Evolutionary conservation across 1,284 basidiomycete species (phyloP), one percentile per base, ranked within the genome.

Genomic region (Sanghuangporus baumii): DNA sequence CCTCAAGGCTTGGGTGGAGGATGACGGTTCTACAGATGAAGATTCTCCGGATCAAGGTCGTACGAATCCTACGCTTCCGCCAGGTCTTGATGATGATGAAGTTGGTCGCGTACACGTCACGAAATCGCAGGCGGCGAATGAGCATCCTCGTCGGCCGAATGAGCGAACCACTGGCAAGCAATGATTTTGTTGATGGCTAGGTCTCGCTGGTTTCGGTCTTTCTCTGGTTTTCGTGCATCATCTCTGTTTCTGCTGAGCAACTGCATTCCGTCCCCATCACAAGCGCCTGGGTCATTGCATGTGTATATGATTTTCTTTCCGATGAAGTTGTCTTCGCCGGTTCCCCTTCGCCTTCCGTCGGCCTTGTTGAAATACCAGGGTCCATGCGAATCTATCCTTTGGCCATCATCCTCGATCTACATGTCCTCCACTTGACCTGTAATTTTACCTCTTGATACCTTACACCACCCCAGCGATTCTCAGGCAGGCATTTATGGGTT

Each of bases 21-120:
- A 89, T 65, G 82, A 85, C 66, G 84, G 88, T 65, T 78, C 82
- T 12, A 80, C 82, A 41, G 87, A 87, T 58, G 82, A 81, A 62
- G 89, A 91, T 66, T 78, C 84, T 41, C 77, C 79, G 55, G 78
- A 84, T 66, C 71, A 85, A 61, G 74, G 81, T 2, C 75, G 76
- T 23, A 76, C 80, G 52, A 64, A 63, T 41, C 84, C 88, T 16
- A 75, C 84, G 11, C 79, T 83, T 36, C 89, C 89, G 11, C 89
- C 89, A 46, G 89, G 89, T 64, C 75, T 90, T 50, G 77, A 77
- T 47, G 70, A 74, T 23, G 74, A 74, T 34, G 90, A 91, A 73
- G 78, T 82, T 55, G 90, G 90, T 64, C 86, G 91, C 62, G 88
- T 91, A 23, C 93, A 93, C 70, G 85, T 93, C 69, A 93, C 91